A percentile compares a stretch with the other conserved stretches of the same genome.
Evolutionary conservation across 345 rosid genomes (phyloP).

Genomic region (Eucalyptus viminalis): DNA sequence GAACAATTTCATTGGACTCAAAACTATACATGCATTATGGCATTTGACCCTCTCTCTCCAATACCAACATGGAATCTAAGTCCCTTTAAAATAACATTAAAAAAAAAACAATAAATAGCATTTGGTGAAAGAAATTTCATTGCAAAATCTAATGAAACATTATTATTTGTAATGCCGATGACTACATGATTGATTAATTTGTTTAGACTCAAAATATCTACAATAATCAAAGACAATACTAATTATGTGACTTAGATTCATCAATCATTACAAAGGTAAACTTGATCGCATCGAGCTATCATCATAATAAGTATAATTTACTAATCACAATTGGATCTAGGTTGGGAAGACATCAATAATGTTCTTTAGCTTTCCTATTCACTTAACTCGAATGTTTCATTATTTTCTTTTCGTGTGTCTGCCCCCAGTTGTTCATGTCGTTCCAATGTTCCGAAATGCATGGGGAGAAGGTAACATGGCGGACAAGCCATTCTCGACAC

Average conservation of each 20-base stretch:
- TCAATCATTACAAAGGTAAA: rapidly evolving
- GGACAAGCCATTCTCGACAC: background rate
- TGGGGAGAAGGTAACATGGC: background rate
- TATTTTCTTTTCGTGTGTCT: background rate
- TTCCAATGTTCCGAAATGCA: background rate
- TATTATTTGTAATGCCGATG: background rate
- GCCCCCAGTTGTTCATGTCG: background rate
- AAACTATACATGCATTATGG: no score
- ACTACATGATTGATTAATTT: background rate
- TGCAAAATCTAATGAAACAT: rapidly evolving
- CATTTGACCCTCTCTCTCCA: no score
- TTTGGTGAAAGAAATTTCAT: no score
- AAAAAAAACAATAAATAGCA: rapidly evolving
- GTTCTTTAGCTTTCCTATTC: background rate
- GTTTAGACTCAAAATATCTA: background rate
- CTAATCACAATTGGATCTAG: background rate
- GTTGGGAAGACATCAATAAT: background rate
- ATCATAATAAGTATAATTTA: background rate
- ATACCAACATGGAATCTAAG: no score
- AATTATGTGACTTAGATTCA: background rate
- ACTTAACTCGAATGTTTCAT: background rate
- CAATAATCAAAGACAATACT: background rate
- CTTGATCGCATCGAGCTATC: background rate
- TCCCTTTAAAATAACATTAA: no score
- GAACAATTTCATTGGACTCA: no score